A percentile compares a stretch with the other conserved stretches of the same genome.
phyloP scores from a whole-genome alignment of 2,329 filamentous ascomycete genomes.

The Botrytis galanthina region DNA sequence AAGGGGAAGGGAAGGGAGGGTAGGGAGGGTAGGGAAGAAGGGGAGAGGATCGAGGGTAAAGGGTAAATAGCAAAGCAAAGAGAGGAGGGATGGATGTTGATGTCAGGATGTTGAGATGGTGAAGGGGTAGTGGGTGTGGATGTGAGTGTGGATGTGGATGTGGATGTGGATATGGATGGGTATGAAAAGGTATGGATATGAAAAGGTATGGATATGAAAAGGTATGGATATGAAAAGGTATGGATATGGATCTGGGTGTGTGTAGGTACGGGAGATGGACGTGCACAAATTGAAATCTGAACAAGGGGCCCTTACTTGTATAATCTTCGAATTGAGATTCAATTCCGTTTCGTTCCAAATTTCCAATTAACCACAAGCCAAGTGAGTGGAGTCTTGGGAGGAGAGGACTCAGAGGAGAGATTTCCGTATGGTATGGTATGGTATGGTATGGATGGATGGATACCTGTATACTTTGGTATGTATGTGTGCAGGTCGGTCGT shows the following conservation, averaged over 20 bases:
- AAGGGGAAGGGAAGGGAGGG: not conserved
- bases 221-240: no score
- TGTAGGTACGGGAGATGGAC: conserved; percentile 9
- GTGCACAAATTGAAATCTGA: conserved; percentile 13
- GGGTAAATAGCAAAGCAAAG: not conserved
- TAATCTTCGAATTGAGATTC: not conserved
- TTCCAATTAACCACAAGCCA: not conserved
- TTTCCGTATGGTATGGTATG: no score
- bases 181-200: not conserved
- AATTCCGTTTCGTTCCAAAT: not conserved
- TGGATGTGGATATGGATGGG: not conserved
- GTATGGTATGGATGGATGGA: not conserved
- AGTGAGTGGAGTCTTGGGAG: not conserved
- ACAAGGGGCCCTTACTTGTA: not conserved
- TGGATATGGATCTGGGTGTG: not conserved
- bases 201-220: no score
- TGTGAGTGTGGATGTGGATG: not conserved
- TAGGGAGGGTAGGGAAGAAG: not conserved
- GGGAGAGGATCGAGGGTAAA: no score
- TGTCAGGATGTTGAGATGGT: not conserved
- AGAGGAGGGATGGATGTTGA: not conserved
- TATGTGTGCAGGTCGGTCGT: not conserved
- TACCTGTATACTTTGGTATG: not conserved
- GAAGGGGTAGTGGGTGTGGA: not conserved
- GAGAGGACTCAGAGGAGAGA: not conserved